Evolutionary conservation across 805 yeast genomes (phyloP), one percentile per base, ranked within the genome.

Genomic region (Ogataea paraovalis): DNA sequence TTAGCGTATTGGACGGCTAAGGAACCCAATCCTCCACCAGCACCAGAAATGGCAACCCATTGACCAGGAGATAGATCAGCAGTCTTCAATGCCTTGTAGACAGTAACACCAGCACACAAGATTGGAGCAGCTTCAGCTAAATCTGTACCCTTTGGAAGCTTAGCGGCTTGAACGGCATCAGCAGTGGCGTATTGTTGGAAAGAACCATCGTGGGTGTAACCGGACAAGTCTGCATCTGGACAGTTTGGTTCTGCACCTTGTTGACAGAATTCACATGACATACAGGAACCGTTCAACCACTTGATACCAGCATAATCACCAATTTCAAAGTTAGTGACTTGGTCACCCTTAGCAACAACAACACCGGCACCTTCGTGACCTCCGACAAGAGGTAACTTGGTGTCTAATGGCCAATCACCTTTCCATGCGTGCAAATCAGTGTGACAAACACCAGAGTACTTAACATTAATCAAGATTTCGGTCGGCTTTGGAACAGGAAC

Each of bases 391-490:
- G 94, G 92, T 51, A 83, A 73, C 65, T 83, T 83, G 55, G 84
- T 79, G 54, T 71, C 79, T 67, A 85, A 73, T 44, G 95, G 94
- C 95, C 96, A 88, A 72, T 89, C 96, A 62, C 96, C 96, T 66
- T 85, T 80, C 91, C 94, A 87, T 47, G 95, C 96, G 74, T 89
- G 96, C 67, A 89, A 78, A 65, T 88, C 96, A 33, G 96, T 87
- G 76, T 90, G 96, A 72, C 96, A 88, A 48, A 88, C 96, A 70
- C 96, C 96, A 23, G 96, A 81, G 76, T 83, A 88, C 72, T 81
- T 82, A 69, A 89, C 82, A 68, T 89, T 82, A 71, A 89, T 75
- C 66, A 89, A 76, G 57, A 88, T 75, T 71, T 88, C 91, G 64
- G 82, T 83, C 50, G 87, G 71, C 64, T 78, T 83, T 60, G 96